phyloP scores from a whole-genome alignment of 2,329 filamentous ascomycete species.

The Neofusicoccum ribis region DNA sequence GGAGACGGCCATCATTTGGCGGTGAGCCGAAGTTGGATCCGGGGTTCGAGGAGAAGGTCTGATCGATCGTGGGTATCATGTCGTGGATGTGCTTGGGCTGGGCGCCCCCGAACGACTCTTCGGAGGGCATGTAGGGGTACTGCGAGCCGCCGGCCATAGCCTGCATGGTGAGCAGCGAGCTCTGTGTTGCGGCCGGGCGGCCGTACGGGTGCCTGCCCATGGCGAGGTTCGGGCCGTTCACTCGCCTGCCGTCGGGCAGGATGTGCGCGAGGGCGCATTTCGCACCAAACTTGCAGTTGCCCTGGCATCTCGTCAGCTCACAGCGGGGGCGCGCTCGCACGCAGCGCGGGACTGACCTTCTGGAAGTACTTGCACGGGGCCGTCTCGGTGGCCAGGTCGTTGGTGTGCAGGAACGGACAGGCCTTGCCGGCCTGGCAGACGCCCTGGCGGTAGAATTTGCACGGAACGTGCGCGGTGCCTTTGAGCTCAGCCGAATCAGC shows the following conservation, averaged over 20 bases:
- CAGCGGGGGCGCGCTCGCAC: not conserved
- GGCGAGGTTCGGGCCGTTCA: conserved; percentile 74
- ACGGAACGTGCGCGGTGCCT: conserved; percentile 97
- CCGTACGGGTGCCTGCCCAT: conserved; percentile 50
- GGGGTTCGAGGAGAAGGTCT: conserved; percentile 58
- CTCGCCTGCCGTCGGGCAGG: conserved; percentile 85
- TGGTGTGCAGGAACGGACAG: conserved; percentile 94
- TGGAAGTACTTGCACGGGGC: conserved; percentile 97
- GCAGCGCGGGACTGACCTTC: conserved; percentile 65
- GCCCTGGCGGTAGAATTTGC: conserved; percentile 98
- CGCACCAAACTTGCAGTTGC: conserved; percentile 97
- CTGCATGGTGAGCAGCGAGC: conserved; percentile 67
- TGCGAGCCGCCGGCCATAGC: conserved; percentile 41
- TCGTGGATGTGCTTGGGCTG: conserved; percentile 44
- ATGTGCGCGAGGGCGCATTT: conserved; percentile 98
- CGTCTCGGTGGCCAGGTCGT: conserved; percentile 79
- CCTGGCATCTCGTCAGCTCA: conserved; percentile 54
- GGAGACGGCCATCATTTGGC: conserved; percentile 69
- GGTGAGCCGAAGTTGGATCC: conserved; percentile 79
- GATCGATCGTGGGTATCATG: conserved; percentile 57
- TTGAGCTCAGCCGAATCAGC: conserved; percentile 26
- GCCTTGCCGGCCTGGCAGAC: conserved; percentile 93
- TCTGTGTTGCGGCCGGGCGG: conserved; percentile 66
- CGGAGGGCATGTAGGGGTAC: conserved; percentile 42
- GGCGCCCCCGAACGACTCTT: conserved; percentile 38